Percentiles rank a stretch among this genome's conserved stretches.
Conservation (phyloP, 768 basidiomycete genomes). For the Tylopilus rubrobrunneus region DNA sequence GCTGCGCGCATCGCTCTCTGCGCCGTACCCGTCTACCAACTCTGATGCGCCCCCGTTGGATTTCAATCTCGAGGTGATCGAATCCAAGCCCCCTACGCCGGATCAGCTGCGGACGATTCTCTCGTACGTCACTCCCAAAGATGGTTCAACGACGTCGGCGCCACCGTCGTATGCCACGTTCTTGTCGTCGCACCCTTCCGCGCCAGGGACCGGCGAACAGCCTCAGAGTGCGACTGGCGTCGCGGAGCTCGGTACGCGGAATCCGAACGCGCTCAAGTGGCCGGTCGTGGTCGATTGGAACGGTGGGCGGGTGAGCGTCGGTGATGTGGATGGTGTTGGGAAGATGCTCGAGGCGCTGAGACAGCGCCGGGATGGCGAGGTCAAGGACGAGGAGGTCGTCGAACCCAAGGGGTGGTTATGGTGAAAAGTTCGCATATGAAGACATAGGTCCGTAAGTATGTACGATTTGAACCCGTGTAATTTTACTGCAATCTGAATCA, state of each 20-base stretch:
- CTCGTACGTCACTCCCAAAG: conserved; percentile 43
- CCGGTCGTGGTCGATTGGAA: conserved; percentile 80
- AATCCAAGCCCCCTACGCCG: conserved; percentile 55
- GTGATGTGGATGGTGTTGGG: conserved; percentile 67
- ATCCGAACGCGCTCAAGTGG: conserved; percentile 67
- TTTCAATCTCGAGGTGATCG: conserved; percentile 71
- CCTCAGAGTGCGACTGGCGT: conserved; percentile 45
- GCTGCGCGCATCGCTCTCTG: conserved; percentile 54
- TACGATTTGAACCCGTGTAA: not conserved
- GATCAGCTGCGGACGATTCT: conserved; percentile 70
- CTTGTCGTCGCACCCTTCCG: conserved; percentile 60
- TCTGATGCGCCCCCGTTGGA: conserved; percentile 48
- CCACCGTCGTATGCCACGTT: conserved; percentile 35
- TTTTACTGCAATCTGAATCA: not conserved
- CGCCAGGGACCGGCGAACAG: conserved; percentile 33
- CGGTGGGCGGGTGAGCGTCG: conserved; percentile 59
- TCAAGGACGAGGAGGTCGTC: conserved; percentile 36
- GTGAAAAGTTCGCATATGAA: conserved; percentile 15
- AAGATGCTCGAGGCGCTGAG: conserved; percentile 61
- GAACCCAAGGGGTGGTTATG: conserved; percentile 57
- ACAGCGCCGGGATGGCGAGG: conserved; percentile 66
- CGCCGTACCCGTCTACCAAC: conserved; percentile 56
- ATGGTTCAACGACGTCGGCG: conserved; percentile 27
- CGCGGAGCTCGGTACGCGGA: conserved; percentile 46
- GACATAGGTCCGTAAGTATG: not conserved